phyloP scores from a whole-genome alignment of 345 rosid species.

The Ceriops decandra region DNA sequence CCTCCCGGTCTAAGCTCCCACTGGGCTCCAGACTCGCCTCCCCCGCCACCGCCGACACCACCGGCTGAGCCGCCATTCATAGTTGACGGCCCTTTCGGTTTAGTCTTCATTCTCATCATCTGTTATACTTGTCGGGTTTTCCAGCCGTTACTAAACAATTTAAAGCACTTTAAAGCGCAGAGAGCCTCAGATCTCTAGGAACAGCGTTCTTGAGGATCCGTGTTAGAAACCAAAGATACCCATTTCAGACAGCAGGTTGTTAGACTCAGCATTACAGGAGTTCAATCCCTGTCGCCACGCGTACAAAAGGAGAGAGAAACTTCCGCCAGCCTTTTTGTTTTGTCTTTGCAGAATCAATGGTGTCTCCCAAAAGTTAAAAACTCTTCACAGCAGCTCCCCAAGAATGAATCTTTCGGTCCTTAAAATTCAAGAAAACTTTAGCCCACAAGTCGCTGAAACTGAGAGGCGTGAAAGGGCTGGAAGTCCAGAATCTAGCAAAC shows the following conservation, averaged over 20 bases:
- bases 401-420: slow-evolving; percentile 16
- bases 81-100: slow-evolving; percentile 44
- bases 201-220: slow-evolving; percentile 26
- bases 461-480: not conserved
- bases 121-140: slow-evolving; percentile 9
- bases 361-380: slow-evolving; percentile 1
- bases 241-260: slow-evolving; percentile 36
- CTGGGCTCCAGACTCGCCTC: slow-evolving; percentile 48
- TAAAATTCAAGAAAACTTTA: slow-evolving; percentile 12
- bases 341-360: slow-evolving; percentile 11
- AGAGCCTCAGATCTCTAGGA: slow-evolving; percentile 36
- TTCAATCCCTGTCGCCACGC: slow-evolving; percentile 17
- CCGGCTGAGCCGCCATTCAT: slow-evolving; percentile 40
- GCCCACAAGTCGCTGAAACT: not conserved
- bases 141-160: slow-evolving; percentile 3
- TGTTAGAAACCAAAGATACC: slow-evolving; percentile 36
- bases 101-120: slow-evolving; percentile 81
- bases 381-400: not conserved
- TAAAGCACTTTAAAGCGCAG: slow-evolving; percentile 1
- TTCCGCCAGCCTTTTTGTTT: not conserved
- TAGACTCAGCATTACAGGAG: slow-evolving; percentile 39
- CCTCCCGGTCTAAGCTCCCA: slow-evolving; percentile 99
- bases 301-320: not conserved
- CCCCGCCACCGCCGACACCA: slow-evolving; percentile 35
- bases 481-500: slow-evolving; percentile 9